phyloP scores from a whole-genome alignment of 768 basidiomycete genomes.

The Lepiota brunneoincarnata region DNA sequence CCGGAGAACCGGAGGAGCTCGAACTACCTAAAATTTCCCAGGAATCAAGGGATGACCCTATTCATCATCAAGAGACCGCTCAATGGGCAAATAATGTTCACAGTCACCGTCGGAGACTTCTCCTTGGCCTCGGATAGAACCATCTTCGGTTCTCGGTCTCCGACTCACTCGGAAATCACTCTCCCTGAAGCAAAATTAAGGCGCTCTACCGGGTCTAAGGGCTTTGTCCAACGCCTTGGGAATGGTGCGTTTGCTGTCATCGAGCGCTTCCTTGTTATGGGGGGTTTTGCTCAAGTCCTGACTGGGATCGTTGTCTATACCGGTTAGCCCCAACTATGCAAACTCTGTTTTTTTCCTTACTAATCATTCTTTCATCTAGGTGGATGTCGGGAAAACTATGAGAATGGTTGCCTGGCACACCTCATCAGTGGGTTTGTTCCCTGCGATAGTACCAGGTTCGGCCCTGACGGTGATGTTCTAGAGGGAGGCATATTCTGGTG shows the following conservation, averaged over 20 bases:
- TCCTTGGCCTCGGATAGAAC: conserved; percentile 53
- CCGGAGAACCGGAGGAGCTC: conserved; percentile 53
- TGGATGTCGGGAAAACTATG: conserved; percentile 73
- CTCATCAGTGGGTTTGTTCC: conserved; percentile 68
- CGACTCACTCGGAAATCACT: conserved; percentile 55
- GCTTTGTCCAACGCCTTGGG: conserved; percentile 40
- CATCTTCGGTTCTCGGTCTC: conserved; percentile 46
- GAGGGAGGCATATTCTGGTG: conserved; percentile 93
- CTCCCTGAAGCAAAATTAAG: conserved; percentile 39
- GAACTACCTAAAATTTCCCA: conserved; percentile 42
- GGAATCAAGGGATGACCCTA: conserved; percentile 28
- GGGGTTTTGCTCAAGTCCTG: conserved; percentile 63
- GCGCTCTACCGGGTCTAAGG: conserved; percentile 13
- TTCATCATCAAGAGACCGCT: conserved; percentile 36
- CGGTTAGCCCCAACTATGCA: conserved; percentile 32
- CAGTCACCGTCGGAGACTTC: conserved; percentile 39
- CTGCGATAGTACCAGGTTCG: neutral
- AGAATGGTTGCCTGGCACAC: conserved; percentile 87
- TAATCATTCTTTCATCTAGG: conserved; percentile 33
- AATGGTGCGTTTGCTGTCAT: conserved; percentile 46
- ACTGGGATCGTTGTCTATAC: conserved; percentile 81
- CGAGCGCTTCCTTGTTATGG: conserved; percentile 67
- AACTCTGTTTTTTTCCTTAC: neutral
- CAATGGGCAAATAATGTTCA: conserved; percentile 54
- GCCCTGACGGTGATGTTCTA: conserved; percentile 26